A percentile compares a stretch with the other conserved stretches of the same genome.
Evolutionary conservation across 148 eudicot genomes (phyloP).

Genomic region (Tetragonia tetragonoides): DNA sequence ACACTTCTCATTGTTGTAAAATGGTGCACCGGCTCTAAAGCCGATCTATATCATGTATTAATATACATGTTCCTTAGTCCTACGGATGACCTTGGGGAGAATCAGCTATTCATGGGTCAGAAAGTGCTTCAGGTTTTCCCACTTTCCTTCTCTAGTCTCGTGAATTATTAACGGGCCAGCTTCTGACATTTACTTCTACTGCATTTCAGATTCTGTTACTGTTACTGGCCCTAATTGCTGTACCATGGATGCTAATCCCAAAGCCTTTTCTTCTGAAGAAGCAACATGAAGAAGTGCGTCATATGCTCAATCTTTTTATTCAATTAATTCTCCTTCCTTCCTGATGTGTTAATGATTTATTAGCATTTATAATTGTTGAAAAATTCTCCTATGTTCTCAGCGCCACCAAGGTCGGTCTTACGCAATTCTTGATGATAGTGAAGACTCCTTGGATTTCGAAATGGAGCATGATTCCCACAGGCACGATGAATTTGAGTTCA

Average conservation of each 20-base stretch:
- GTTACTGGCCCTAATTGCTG: constrained; percentile 61
- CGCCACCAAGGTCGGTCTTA: constrained; percentile 67
- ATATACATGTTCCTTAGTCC: constrained; percentile 96
- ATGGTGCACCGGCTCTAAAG: constrained; percentile 91
- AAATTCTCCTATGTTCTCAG: constrained; percentile 32
- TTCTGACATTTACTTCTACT: constrained; percentile 17
- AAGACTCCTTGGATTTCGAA: constrained; percentile 53
- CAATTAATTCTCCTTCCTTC: background rate
- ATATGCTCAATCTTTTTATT: background rate
- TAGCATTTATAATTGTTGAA: background rate
- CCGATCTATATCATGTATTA: constrained; percentile 83
- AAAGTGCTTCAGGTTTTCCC: constrained; percentile 62
- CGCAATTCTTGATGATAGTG: constrained; percentile 43
- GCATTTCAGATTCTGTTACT: constrained; percentile 55
- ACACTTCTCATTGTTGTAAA: constrained; percentile 78
- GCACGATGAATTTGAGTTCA: constrained; percentile 69
- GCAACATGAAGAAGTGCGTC: constrained; percentile 71
- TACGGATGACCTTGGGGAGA: constrained; percentile 77
- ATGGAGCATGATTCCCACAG: constrained; percentile 47
- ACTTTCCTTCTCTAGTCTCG: constrained; percentile 6
- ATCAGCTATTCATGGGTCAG: constrained; percentile 82
- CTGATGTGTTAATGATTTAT: background rate
- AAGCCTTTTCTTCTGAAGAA: constrained; percentile 88
- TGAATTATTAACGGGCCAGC: constrained; percentile 3
- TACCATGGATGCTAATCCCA: constrained; percentile 92